Evolutionary conservation across 2,329 filamentous ascomycete genomes (phyloP), one percentile per base, ranked within the genome.

Genomic region (Neofusicoccum umdonicola): DNA sequence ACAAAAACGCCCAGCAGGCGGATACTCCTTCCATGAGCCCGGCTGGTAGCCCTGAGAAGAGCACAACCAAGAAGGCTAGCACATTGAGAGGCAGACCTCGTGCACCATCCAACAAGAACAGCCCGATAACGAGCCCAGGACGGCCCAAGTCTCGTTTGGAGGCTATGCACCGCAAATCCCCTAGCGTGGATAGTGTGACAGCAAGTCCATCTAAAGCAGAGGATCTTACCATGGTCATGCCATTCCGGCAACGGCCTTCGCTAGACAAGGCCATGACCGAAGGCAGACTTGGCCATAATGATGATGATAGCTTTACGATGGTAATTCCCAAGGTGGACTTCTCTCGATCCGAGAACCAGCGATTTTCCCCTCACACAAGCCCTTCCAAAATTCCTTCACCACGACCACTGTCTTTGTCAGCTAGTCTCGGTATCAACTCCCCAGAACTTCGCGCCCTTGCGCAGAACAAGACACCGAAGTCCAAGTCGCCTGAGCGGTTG

Each of bases 291-390:
- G 63, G 73, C 68, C 7, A 35, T 4, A 44, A 70, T 69, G 80
- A 80, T 31, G 80, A 82, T 15, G 81, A 82, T 37, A 80, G 80
- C 61, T 83, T 84, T 67, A 83, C 81, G 3, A 82, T 84, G 78
- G 80, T 84, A 7, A 74, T 84, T 48, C 82, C 82, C 3, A 79
- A 69, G 65, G 66, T 77, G 9, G 67, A 67, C 44, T 62, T 67
- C 37, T 68, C 68, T 45, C 67, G 41, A 31, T 51, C 57, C 22
- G 64, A 62, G n/a, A 56, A 65, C 8, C 48, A 56, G 27, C 35
- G 48, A 37, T 47, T 57, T n/a, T 57, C 63, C 8, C 66, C 65
- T 47, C 66, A 65, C 35, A 58, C 52, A 35, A 72, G 70, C 60
- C 71, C 73, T 35, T 68, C 69, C 19, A 75, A 74, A 65, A 57